These are phyloP conservation scores for Hortaea werneckii DNA, from an alignment of 2,329 filamentous ascomycete species.

Conservation along the genomic window DNA sequence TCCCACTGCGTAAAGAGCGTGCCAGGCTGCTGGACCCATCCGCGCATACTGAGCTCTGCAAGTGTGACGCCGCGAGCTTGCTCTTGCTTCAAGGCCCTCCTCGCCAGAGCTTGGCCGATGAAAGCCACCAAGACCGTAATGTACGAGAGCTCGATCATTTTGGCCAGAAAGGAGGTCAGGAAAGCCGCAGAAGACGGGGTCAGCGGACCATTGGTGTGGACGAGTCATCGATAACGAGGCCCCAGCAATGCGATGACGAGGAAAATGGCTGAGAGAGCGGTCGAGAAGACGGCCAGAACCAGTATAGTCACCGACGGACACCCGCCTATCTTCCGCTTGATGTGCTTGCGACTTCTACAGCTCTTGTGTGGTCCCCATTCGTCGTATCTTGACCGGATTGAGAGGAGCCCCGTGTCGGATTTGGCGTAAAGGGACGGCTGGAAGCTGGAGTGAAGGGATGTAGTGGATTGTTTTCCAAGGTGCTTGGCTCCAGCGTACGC, in stretches of 20 bases:
- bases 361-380: constrained; percentile 16
- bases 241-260: constrained; percentile 51
- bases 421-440: constrained; percentile 9
- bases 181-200: constrained; percentile 55
- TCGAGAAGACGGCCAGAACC: constrained; percentile 50
- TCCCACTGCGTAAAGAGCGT: constrained; percentile 61
- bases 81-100: constrained; percentile 52
- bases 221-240: constrained; percentile 50
- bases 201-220: constrained; percentile 44
- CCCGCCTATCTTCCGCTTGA: constrained; percentile 7
- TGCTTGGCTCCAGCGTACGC: constrained; percentile 9
- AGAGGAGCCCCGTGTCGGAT: constrained; percentile 17
- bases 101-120: constrained; percentile 63
- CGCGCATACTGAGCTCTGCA: constrained; percentile 67
- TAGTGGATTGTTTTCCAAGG: constrained; percentile 5
- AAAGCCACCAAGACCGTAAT: constrained; percentile 68
- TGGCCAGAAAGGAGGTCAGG: constrained; percentile 59
- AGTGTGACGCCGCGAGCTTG: constrained; percentile 52
- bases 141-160: constrained; percentile 68
- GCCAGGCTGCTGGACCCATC: constrained; percentile 50
- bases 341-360: constrained; percentile 10
- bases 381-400: constrained; percentile 13
- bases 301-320: constrained; percentile 41
- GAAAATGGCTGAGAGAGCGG: constrained; percentile 55
- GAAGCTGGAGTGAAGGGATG: constrained; percentile 14